A percentile compares a stretch with the other conserved stretches of the same genome.
These are phyloP conservation scores for Cornus kousa DNA, from an alignment of 148 eudicot species.

Conservation along the genomic window DNA sequence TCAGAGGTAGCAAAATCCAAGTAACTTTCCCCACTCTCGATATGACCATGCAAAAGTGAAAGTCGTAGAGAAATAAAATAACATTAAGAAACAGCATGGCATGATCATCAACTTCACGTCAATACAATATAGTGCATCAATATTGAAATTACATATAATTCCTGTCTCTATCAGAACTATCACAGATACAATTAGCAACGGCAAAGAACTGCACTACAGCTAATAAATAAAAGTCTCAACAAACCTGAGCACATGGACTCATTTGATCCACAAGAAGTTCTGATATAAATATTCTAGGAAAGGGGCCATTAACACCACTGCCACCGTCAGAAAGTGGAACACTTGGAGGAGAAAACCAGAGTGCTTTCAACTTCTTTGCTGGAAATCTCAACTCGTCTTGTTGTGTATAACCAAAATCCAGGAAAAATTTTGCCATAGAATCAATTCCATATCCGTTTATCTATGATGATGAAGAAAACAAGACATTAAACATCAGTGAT, in stretches of 20 bases:
- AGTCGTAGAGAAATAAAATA: background rate
- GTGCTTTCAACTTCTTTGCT: conserved; percentile 86
- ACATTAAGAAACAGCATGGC: background rate
- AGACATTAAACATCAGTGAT: background rate
- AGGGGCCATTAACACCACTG: conserved; percentile 70
- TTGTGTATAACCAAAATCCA: conserved; percentile 76
- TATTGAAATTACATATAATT: background rate
- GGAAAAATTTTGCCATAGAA: conserved; percentile 73
- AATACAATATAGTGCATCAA: no score
- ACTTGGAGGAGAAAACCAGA: conserved; percentile 87
- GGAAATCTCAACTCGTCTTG: conserved; percentile 86
- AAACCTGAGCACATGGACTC: conserved; percentile 84
- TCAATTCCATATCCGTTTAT: conserved; percentile 84
- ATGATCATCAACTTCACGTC: background rate
- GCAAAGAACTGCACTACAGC: background rate
- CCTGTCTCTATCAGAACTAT: background rate
- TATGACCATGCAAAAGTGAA: conserved; percentile 5
- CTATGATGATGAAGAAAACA: conserved; percentile 28
- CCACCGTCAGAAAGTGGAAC: conserved; percentile 40
- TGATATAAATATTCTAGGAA: conserved; percentile 94
- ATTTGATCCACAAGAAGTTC: conserved; percentile 94
- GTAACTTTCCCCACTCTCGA: background rate
- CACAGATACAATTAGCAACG: background rate
- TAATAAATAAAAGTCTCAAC: conserved; percentile 6
- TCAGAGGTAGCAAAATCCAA: background rate